Percentiles rank a stretch among this genome's conserved stretches.
Evolutionary conservation across 441 rosid species (phyloP).

Genomic region (Euphorbia corollata): DNA sequence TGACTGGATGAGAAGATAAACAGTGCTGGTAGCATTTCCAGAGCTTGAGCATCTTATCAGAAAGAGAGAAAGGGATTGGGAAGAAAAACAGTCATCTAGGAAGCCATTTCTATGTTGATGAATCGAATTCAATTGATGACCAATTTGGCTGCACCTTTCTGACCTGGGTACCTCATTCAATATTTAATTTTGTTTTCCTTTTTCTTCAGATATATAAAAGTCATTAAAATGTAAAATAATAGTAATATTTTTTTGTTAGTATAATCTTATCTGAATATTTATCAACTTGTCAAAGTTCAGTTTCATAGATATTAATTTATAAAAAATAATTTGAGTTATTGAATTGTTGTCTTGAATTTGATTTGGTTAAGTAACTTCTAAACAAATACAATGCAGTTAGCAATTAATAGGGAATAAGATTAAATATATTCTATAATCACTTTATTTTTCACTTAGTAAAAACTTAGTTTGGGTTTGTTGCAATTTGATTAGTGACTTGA

Average conservation of each 20-base stretch:
- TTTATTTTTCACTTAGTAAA: too few species aligned
- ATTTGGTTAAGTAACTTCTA: too few species aligned
- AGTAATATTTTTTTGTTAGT: not conserved
- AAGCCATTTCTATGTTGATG: conserved; percentile 9
- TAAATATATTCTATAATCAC: too few species aligned
- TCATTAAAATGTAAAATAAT: not conserved
- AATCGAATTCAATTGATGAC: not conserved
- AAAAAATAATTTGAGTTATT: too few species aligned
- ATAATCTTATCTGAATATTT: not conserved
- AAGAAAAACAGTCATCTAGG: not conserved
- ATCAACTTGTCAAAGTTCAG: not conserved
- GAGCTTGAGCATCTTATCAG: conserved; percentile 48
- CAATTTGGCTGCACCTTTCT: conserved; percentile 5
- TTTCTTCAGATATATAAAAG: not conserved
- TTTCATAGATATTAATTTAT: too few species aligned
- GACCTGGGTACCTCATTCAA: not conserved
- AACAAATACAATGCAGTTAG: too few species aligned
- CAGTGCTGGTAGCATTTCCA: conserved; percentile 91
- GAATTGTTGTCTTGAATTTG: too few species aligned
- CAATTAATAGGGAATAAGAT: too few species aligned
- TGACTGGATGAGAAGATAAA: conserved; percentile 59
- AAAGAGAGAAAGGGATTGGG: conserved; percentile 1
- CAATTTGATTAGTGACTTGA: too few species aligned
- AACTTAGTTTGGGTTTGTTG: too few species aligned
- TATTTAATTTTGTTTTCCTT: not conserved